Base-by-base conservation (phyloP, 352 stramenopile species). In the Plasmopara muralis region DNA sequence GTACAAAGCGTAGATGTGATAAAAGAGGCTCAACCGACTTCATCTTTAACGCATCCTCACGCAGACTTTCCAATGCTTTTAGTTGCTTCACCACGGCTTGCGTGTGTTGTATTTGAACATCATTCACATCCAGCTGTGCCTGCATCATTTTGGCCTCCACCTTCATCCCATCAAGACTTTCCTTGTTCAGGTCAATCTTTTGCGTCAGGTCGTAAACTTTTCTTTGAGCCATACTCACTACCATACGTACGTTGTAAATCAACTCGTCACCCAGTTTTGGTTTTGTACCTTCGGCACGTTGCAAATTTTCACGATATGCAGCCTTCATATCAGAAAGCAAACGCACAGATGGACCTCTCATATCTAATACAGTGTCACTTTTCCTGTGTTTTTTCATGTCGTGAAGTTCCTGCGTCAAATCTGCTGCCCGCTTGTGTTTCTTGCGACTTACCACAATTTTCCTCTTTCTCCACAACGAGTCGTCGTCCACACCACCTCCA, bases 241-340 rank as follows among this genome's bases (percentile, higher is more conserved):
- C 70, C 67, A 90, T 89, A 29, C 78, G 70, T 12, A 96, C 79
- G 50, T 97, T 97, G 62, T 95, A 92, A 59, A 97, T 87, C 16
- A 97, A 68, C 65, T 97, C 88, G 43, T 96, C 83, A 2, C 88
- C 88, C 6, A 97, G 58, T 57, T 92, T 92, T 0, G 85, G 84
- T 47, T 62, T 74, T 2, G 63, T 64, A 2, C 60, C 63, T 45
- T 86, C 64, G 0, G 83, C 25, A 13, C 66, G 60, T 20, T 70
- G 70, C 13, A 58, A 28, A 40, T 74, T 64, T 4, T 77, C 68
- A 30, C 83, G 66, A 57, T 91, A 92, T 10, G 71, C 77, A 20
- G 77, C 80, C 6, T 71, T 77, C 25, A 95, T 62, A 16, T 82
- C 64, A 2, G 72, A 70, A 7, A 90, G 67, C 15, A 94, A 77